These are phyloP conservation scores for Cordyceps javanica DNA, from an alignment of 2,329 filamentous ascomycete species.

Conservation along the genomic window DNA sequence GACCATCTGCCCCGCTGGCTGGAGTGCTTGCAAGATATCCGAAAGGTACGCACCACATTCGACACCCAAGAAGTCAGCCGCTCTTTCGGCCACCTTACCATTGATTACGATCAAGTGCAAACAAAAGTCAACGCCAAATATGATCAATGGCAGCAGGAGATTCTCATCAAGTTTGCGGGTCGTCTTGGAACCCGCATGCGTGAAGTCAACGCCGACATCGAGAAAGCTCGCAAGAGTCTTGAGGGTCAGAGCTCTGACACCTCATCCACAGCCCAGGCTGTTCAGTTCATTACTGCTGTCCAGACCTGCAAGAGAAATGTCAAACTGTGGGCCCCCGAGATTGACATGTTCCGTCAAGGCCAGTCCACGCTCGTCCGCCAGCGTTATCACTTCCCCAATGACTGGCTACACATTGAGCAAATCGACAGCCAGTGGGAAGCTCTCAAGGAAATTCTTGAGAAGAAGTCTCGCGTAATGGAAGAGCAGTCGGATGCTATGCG, in stretches of 20 bases:
- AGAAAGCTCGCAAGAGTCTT: constrained; percentile 82
- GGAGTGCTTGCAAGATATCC: constrained; percentile 92
- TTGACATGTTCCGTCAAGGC: constrained; percentile 92
- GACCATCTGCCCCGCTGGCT: constrained; percentile 91
- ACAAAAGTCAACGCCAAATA: constrained; percentile 99
- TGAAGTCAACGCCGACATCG: constrained; percentile 86
- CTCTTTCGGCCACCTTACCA: constrained; percentile 86
- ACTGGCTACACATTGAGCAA: constrained; percentile 95
- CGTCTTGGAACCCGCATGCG: constrained; percentile 86
- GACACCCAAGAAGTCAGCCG: constrained; percentile 93
- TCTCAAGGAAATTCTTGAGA: constrained; percentile 81
- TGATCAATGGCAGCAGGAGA: constrained; percentile 98
- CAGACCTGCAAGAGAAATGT: constrained; percentile 94
- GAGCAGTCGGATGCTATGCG: constrained; percentile 93
- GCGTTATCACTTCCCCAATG: constrained; percentile 84
- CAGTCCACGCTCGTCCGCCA: constrained; percentile 88
- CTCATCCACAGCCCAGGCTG: constrained; percentile 91
- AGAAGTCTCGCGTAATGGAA: constrained; percentile 91
- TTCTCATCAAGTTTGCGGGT: constrained; percentile 84
- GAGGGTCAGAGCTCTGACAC: constrained; percentile 90
- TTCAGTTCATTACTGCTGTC: constrained; percentile 96
- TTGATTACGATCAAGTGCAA: constrained; percentile 98
- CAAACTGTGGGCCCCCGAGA: constrained; percentile 88
- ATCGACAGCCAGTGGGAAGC: constrained; percentile 95
- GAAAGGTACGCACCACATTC: constrained; percentile 91